Evolutionary conservation across 1,284 basidiomycete genomes (phyloP), one percentile per base, ranked within the genome.

Genomic region (Taiwanofungus camphoratus): DNA sequence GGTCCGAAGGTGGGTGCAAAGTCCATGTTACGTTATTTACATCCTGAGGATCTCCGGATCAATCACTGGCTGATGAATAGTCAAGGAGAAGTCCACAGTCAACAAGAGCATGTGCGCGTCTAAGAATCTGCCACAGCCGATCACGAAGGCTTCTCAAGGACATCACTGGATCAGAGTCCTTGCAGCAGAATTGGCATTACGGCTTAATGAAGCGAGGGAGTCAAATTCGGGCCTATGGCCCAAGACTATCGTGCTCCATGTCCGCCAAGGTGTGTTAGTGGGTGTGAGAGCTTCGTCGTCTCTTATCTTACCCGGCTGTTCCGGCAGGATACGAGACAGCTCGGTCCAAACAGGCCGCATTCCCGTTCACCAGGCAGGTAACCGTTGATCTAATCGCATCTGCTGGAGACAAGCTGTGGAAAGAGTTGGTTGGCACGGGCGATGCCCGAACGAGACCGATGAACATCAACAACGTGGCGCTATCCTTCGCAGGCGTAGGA

Each of bases 81-180:
- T 96, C 35, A 93, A 91, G 59, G 87, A 91, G 55, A 92, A 92
- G 61, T 74, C 86, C 3, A 70, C 76, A 0, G 69, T 86, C 30
- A 82, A 77, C 50, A 96, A 96, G 67, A 92, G 88, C 52, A 97
- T 97, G 93, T 69, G 92, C 40, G 91, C 92, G 0, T 86, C 90
- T 8, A 97, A 97, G 63, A 96, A 95, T 57, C 77, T 95, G 18
- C 80, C 84, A 0, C 79, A 82, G 18, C 77, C 84, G 1, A 82
- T 96, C 26, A 84, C 74, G 2, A 83, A 79, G 27, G 65, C 76
- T 9, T 69, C 77, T 5, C 83, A 93, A 52, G 92, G 90, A 0
- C 71, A 79, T 39, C 88, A 93, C 51, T 99, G 95, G 96, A 76
- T 99, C 24, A 74, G 82, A 4, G 86, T 98, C 7, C 77, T 98